Evolutionary conservation across 1,284 basidiomycete species (phyloP).

Genomic region (Moesziomyces parantarcticus): DNA sequence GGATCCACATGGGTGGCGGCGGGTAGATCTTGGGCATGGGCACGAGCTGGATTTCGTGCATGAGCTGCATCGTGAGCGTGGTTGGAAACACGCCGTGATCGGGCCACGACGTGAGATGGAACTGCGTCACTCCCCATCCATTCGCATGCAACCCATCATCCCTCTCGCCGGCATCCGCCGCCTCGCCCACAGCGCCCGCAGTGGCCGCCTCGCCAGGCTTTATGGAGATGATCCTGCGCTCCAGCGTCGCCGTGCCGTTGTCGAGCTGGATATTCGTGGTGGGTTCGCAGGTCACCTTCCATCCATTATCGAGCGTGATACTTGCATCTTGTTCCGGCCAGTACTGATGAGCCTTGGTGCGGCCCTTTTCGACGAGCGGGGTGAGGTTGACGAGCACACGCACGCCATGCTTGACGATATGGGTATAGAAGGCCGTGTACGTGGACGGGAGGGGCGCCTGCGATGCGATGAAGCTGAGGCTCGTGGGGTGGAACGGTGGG

Average conservation of each 20-base stretch:
- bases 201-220: background rate
- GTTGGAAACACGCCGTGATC: conserved; percentile 79
- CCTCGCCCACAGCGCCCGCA: too few relatives aligned
- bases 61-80: conserved; percentile 39
- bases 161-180: too few relatives aligned
- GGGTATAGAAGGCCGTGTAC: conserved; percentile 80
- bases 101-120: conserved; percentile 82
- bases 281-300: conserved; percentile 5
- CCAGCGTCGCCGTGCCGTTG: conserved; percentile 14
- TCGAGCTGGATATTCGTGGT: conserved; percentile 17
- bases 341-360: conserved; percentile 62
- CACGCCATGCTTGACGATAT: conserved; percentile 35
- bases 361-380: conserved; percentile 49
- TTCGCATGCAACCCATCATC: background rate
- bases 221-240: conserved; percentile 20
- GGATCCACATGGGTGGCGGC: conserved; percentile 79
- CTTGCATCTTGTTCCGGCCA: conserved; percentile 40
- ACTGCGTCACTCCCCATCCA: conserved; percentile 72
- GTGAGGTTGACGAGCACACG: conserved; percentile 64
- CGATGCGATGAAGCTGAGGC: conserved; percentile 84
- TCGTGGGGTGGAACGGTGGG: conserved; percentile 33
- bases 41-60: conserved; percentile 23
- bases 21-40: conserved; percentile 61
- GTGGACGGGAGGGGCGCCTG: conserved; percentile 94
- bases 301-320: conserved; percentile 22